Percentiles rank a stretch among this genome's conserved stretches.
These are phyloP conservation scores for Microdochium trichocladiopsis DNA, from an alignment of 2,329 filamentous ascomycete genomes.

Conservation along the genomic window DNA sequence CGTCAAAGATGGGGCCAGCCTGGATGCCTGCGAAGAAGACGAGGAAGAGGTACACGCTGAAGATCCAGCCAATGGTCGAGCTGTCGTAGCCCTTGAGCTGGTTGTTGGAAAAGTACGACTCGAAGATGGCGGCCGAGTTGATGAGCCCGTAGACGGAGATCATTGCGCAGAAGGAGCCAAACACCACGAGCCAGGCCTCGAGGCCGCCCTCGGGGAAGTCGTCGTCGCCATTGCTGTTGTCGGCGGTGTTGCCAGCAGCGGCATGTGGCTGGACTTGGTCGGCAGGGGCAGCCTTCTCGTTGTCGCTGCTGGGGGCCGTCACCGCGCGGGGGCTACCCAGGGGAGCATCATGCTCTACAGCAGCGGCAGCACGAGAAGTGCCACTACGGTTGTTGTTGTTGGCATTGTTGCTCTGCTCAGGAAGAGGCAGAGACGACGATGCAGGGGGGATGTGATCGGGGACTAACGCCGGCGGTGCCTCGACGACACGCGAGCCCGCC, in stretches of 20 bases:
- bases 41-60: conserved; percentile 73
- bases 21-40: conserved; percentile 78
- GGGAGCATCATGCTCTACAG: not conserved
- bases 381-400: not conserved
- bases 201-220: conserved; percentile 69
- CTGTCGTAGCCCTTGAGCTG: conserved; percentile 63
- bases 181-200: conserved; percentile 66
- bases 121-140: conserved; percentile 69
- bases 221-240: conserved; percentile 7
- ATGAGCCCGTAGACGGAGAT: conserved; percentile 65
- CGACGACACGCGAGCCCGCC: conserved; percentile 7
- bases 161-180: conserved; percentile 70
- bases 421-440: not conserved
- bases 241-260: not conserved
- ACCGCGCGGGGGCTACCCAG: not conserved
- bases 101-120: conserved; percentile 67
- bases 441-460: conserved; percentile 9
- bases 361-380: not conserved
- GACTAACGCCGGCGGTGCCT: conserved; percentile 10
- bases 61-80: conserved; percentile 77
- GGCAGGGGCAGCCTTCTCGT: not conserved
- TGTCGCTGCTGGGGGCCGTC: conserved; percentile 2
- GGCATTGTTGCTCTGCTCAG: too few relatives aligned
- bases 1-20: conserved; percentile 76
- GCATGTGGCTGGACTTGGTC: not conserved